phyloP scores from a whole-genome alignment of 352 stramenopile species.

The Phytophthora pseudosyringae region DNA sequence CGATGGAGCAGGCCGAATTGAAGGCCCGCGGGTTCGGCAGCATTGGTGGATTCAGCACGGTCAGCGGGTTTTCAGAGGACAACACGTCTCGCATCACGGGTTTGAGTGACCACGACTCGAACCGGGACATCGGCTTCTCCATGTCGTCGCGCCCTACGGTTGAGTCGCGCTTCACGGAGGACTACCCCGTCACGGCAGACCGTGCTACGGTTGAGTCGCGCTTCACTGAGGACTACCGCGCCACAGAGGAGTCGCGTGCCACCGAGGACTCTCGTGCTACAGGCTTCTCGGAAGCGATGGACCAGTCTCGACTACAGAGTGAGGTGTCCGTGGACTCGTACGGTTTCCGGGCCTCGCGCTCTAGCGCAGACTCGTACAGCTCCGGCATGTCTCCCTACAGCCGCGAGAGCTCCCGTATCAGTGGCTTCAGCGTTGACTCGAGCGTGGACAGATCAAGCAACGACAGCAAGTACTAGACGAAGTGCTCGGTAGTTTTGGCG shows the following conservation, averaged over 20 bases:
- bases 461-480: slow-evolving; percentile 37
- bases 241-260: slow-evolving; percentile 30
- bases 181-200: slow-evolving; percentile 19
- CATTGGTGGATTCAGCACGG: slow-evolving; percentile 50
- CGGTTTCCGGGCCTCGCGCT: slow-evolving; percentile 55
- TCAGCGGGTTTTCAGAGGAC: slow-evolving; percentile 43
- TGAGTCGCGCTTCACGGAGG: slow-evolving; percentile 37
- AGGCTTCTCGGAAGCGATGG: slow-evolving; percentile 53
- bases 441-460: slow-evolving; percentile 37
- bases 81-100: slow-evolving; percentile 31
- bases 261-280: slow-evolving; percentile 36
- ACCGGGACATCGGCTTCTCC: slow-evolving; percentile 46
- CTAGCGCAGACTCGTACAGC: slow-evolving; percentile 72
- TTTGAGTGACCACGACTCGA: slow-evolving; percentile 40
- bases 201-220: slow-evolving; percentile 23
- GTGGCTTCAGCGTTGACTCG: slow-evolving; percentile 57
- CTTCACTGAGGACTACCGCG: slow-evolving; percentile 37
- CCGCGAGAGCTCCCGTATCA: slow-evolving; percentile 68
- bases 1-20: slow-evolving; percentile 41
- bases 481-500: slow-evolving; percentile 30
- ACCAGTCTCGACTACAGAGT: slow-evolving; percentile 54
- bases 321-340: slow-evolving; percentile 82
- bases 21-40: slow-evolving; percentile 38
- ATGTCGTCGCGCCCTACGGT: slow-evolving; percentile 43
- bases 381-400: slow-evolving; percentile 69